Evolutionary conservation across 2,329 filamentous ascomycete species (phyloP).

Genomic region (Ramularia collo-cygni): DNA sequence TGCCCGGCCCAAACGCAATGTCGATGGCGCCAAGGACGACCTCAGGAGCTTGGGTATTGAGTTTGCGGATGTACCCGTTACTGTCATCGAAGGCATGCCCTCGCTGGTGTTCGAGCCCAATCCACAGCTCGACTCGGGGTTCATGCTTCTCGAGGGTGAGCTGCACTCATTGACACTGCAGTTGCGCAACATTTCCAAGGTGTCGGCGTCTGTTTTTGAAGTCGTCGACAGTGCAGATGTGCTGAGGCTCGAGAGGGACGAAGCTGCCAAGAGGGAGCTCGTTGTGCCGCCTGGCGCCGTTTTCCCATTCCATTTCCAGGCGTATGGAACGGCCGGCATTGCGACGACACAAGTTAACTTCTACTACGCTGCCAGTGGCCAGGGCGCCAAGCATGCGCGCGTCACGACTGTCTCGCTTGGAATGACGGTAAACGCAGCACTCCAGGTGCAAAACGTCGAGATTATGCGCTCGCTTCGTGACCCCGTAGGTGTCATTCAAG

Average conservation of each 20-base stretch:
- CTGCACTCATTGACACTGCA: constrained; percentile 69
- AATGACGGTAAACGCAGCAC: constrained; percentile 84
- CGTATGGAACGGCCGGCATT: constrained; percentile 78
- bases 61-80: constrained; percentile 32
- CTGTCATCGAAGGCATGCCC: constrained; percentile 74
- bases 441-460: constrained; percentile 76
- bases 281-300: constrained; percentile 47
- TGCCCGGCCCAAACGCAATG: constrained; percentile 3
- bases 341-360: constrained; percentile 74
- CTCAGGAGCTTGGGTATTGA: constrained; percentile 14
- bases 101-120: constrained; percentile 67
- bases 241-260: constrained; percentile 5
- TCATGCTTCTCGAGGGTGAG: constrained; percentile 93
- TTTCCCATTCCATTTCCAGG: constrained; percentile 71
- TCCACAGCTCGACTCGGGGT: constrained; percentile 71
- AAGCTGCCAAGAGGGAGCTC: constrained; percentile 2
- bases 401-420: constrained; percentile 65
- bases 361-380: constrained; percentile 52
- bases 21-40: constrained; percentile 1
- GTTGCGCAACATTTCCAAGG: constrained; percentile 69
- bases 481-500: constrained; percentile 58
- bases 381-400: constrained; percentile 14
- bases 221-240: constrained; percentile 19
- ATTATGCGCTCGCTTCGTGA: constrained; percentile 55
- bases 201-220: constrained; percentile 63